Evolutionary conservation across 2,329 filamentous ascomycete genomes (phyloP).

Genomic region (Pseudovirgaria hyperparasitica): DNA sequence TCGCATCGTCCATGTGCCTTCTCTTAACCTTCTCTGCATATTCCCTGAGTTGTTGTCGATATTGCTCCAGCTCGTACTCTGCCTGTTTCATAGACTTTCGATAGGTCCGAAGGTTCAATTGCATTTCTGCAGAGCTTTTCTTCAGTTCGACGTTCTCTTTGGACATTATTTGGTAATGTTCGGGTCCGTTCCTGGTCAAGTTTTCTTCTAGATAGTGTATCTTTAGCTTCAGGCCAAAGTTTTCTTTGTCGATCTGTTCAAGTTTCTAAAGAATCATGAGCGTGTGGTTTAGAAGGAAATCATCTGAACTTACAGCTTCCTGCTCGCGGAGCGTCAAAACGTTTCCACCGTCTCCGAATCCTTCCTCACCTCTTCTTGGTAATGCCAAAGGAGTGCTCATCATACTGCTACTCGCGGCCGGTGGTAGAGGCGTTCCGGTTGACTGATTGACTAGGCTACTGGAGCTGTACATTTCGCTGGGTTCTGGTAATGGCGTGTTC

Average conservation of each 20-base stretch:
- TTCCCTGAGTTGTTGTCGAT: constrained; percentile 68
- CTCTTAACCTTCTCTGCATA: constrained; percentile 71
- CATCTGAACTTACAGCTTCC: constrained; percentile 53
- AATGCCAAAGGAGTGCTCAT: constrained; percentile 71
- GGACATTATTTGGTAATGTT: constrained; percentile 77
- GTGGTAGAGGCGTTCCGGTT: constrained; percentile 61
- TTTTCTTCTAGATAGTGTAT: constrained; percentile 94
- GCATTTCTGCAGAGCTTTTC: constrained; percentile 80
- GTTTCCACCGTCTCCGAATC: constrained; percentile 69
- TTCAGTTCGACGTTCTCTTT: constrained; percentile 96
- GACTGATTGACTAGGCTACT: constrained; percentile 48
- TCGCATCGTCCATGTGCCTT: constrained; percentile 58
- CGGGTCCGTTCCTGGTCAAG: constrained; percentile 72
- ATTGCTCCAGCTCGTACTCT: constrained; percentile 75
- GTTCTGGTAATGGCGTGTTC: constrained; percentile 64
- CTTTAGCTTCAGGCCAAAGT: constrained; percentile 92
- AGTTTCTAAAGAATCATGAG: constrained; percentile 43
- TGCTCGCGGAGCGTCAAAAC: constrained; percentile 87
- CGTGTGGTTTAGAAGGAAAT: not conserved
- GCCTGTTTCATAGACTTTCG: constrained; percentile 72
- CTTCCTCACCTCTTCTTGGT: constrained; percentile 49
- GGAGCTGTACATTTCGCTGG: constrained; percentile 53
- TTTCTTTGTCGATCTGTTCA: constrained; percentile 94
- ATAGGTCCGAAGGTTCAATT: constrained; percentile 73
- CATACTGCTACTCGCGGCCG: constrained; percentile 62